These are phyloP conservation scores for Echria macrotheca DNA, from an alignment of 495 filamentous ascomycete genomes.

Conservation along the genomic window DNA sequence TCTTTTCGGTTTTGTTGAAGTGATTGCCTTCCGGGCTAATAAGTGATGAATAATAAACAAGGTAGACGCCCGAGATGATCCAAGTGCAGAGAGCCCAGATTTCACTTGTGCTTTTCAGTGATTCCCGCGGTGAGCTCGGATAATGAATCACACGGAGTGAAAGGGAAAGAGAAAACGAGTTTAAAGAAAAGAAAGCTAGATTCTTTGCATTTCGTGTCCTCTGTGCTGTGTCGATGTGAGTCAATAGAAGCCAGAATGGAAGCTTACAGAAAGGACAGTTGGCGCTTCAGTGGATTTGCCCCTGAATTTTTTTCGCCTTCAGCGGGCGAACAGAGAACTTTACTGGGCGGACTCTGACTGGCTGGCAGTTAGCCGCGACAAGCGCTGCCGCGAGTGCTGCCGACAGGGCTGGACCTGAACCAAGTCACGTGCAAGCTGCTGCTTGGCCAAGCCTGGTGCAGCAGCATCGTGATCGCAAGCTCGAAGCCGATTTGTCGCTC, in stretches of 20 bases:
- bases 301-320: background rate
- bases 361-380: background rate
- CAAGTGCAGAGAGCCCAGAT: no score
- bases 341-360: slow-evolving; percentile 28
- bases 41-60: no score
- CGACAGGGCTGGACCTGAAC: background rate
- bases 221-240: no score
- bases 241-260: no score
- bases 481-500: slow-evolving; percentile 11
- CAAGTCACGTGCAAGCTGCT: background rate
- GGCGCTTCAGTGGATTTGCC: slow-evolving; percentile 11
- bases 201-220: no score
- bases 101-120: no score
- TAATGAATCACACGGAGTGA: no score
- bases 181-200: no score
- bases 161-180: no score
- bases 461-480: slow-evolving; percentile 10
- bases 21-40: no score
- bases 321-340: slow-evolving; percentile 11
- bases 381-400: background rate
- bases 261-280: slow-evolving; percentile 29
- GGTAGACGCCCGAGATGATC: no score
- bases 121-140: no score
- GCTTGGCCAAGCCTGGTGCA: slow-evolving; percentile 2
- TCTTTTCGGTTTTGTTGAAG: background rate